Percentiles rank a stretch among this genome's conserved stretches.
These are phyloP conservation scores for Crotalaria pallida DNA, from an alignment of 306 rosid species.

Conservation along the genomic window DNA sequence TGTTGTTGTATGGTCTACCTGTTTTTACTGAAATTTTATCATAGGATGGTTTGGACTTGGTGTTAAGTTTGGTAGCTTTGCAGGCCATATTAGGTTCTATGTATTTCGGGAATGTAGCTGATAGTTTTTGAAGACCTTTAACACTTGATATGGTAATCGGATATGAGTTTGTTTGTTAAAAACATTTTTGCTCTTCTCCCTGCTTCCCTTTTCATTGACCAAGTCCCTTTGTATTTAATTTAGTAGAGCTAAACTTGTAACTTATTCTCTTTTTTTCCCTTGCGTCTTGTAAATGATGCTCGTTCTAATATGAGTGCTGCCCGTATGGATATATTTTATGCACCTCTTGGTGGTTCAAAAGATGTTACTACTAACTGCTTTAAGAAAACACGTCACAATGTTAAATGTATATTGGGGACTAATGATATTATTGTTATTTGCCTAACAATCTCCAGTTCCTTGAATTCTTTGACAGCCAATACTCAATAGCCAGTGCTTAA, in stretches of 20 bases:
- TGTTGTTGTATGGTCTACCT: neutral
- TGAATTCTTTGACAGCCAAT: neutral
- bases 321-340: neutral
- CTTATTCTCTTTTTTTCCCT: neutral
- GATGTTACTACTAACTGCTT: neutral
- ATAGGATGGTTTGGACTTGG: neutral
- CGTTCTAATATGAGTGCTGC: neutral
- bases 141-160: neutral
- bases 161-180: neutral
- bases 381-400: neutral
- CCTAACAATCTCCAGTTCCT: neutral
- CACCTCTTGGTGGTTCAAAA: neutral
- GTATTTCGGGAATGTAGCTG: neutral
- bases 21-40: neutral
- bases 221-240: neutral
- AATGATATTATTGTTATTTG: conserved; percentile 9
- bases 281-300: neutral
- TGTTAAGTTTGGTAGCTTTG: neutral
- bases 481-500: conserved; percentile 1
- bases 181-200: neutral
- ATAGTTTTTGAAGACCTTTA: neutral
- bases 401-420: conserved; percentile 4
- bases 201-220: neutral
- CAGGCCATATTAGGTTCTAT: conserved; percentile 1
- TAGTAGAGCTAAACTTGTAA: neutral